These are phyloP conservation scores for Paraphoma sp. DNA, from an alignment of 2,329 filamentous ascomycete genomes.

Conservation along the genomic window DNA sequence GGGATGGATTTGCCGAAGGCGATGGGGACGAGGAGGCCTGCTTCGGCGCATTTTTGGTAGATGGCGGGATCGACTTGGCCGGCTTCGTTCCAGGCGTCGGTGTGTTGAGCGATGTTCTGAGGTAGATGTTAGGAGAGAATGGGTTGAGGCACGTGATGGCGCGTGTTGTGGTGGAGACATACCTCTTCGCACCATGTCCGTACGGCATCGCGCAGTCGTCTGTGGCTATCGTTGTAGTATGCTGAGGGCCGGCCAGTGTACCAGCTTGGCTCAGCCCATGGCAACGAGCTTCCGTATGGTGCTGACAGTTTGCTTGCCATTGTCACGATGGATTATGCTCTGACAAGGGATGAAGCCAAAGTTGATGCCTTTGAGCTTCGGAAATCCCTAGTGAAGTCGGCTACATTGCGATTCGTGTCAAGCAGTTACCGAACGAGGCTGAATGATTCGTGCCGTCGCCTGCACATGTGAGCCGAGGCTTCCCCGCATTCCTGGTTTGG, in stretches of 20 bases:
- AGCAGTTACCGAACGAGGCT: not conserved
- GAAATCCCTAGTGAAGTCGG: not conserved
- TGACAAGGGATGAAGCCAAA: not conserved
- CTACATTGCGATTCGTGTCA: not conserved
- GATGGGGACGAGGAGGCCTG: conserved; percentile 39
- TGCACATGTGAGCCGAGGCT: conserved; percentile 2
- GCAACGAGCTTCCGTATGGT: conserved; percentile 37
- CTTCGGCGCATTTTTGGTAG: conserved; percentile 35
- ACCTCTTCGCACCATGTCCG: conserved; percentile 40
- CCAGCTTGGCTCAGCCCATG: conserved; percentile 41
- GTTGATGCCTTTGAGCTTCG: not conserved
- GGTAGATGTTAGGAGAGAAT: conserved; percentile 7
- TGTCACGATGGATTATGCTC: not conserved
- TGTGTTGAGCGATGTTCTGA: conserved; percentile 33
- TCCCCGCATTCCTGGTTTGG: conserved; percentile 1
- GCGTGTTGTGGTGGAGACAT: not conserved
- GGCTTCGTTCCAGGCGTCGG: conserved; percentile 34
- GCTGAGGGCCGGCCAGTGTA: conserved; percentile 40
- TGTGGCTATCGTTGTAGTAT: conserved; percentile 42
- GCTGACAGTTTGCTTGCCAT: conserved; percentile 15
- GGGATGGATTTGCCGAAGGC: conserved; percentile 39
- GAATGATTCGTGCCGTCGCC: not conserved
- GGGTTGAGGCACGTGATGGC: not conserved
- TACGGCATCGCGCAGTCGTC: conserved; percentile 35
- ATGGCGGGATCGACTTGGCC: conserved; percentile 32